phyloP scores from a whole-genome alignment of 345 rosid genomes.

The Eucalyptus urophylla region DNA sequence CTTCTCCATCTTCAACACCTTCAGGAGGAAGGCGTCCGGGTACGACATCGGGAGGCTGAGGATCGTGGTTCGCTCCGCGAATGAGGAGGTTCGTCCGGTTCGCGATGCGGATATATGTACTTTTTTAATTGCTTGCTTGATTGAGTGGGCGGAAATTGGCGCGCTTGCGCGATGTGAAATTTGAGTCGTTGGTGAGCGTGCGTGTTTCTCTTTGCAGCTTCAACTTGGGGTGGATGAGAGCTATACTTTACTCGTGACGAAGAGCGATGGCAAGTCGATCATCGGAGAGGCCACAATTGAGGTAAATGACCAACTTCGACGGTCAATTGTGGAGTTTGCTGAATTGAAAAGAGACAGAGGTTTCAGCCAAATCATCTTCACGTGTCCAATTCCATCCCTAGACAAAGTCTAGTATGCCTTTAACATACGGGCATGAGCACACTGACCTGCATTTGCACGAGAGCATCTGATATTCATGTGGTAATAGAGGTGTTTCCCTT shows the following conservation, averaged over 20 bases:
- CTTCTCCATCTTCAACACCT: constrained; percentile 6
- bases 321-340: not conserved
- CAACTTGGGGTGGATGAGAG: constrained; percentile 59
- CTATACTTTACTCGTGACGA: constrained; percentile 31
- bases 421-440: not conserved
- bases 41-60: constrained; percentile 51
- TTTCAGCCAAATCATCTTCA: not conserved
- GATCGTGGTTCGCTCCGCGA: constrained; percentile 45
- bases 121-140: not conserved
- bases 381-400: not conserved
- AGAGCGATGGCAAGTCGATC: constrained; percentile 33
- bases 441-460: not conserved
- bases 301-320: constrained; percentile 20
- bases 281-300: constrained; percentile 56
- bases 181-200: not conserved
- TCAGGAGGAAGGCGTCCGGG: constrained; percentile 16
- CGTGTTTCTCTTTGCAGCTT: constrained; percentile 19
- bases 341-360: not conserved
- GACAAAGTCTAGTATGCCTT: not conserved
- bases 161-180: not conserved
- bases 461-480: not conserved
- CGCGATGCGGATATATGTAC: not conserved
- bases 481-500: not conserved
- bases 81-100: constrained; percentile 37
- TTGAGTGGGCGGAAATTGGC: not conserved